Conservation (phyloP, 192 early-diverging fungal species). For the Entophlyctis luteolus region DNA sequence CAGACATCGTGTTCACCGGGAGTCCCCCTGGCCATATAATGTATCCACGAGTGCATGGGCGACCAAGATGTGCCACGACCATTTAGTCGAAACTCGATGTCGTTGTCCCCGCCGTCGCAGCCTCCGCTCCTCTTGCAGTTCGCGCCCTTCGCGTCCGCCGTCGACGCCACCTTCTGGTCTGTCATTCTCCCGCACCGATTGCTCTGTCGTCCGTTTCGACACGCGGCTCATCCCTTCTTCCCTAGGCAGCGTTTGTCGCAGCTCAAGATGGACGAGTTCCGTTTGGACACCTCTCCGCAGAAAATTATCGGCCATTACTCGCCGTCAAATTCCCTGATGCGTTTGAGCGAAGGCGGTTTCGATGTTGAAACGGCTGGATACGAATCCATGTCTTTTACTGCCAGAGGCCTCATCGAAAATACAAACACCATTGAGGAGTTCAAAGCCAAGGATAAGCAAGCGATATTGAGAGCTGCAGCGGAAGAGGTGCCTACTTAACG, state of each 20-base stretch:
- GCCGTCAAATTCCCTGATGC: constrained; percentile 60
- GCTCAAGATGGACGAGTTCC: constrained; percentile 79
- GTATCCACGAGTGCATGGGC: no score
- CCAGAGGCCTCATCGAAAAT: constrained; percentile 68
- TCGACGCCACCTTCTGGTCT: constrained; percentile 88
- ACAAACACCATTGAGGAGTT: constrained; percentile 96
- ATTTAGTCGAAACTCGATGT: no score
- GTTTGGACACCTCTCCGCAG: constrained; percentile 57
- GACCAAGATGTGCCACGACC: no score
- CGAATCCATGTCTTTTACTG: constrained; percentile 39
- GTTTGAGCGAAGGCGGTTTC: constrained; percentile 55
- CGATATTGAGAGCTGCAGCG: constrained; percentile 55
- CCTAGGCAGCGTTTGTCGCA: constrained; percentile 55
- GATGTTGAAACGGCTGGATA: background rate
- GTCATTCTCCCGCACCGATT: no score
- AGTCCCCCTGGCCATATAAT: no score
- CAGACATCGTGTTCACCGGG: no score
- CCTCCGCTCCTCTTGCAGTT: constrained; percentile 67
- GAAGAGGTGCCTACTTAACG: no score
- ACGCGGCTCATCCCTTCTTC: background rate
- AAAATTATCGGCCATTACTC: constrained; percentile 7
- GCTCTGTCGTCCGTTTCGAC: no score
- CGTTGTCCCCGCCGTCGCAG: no score
- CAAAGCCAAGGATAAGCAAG: constrained; percentile 70
- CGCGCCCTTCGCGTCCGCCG: constrained; percentile 74